These are phyloP conservation scores for Mycena haematopus DNA, from an alignment of 768 basidiomycete genomes.

Conservation along the genomic window DNA sequence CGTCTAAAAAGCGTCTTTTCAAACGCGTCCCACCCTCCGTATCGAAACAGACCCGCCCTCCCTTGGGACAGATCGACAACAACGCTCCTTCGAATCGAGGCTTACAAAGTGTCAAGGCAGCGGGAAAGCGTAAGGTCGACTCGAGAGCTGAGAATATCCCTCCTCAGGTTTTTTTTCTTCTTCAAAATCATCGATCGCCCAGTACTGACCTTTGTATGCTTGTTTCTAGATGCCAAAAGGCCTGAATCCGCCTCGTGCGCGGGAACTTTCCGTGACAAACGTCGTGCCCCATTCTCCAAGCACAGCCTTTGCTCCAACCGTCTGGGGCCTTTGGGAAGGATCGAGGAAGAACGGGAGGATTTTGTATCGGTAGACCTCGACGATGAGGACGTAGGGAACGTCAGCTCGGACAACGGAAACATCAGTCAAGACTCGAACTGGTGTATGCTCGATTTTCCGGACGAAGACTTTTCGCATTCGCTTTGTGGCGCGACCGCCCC, in stretches of 20 bases:
- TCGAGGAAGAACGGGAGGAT: conserved; percentile 30
- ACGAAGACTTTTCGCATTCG: conserved; percentile 20
- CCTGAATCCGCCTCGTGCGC: conserved; percentile 2
- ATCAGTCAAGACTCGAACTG: conserved; percentile 23
- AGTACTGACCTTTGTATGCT: background rate
- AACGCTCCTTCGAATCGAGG: conserved; percentile 10
- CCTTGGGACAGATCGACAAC: conserved; percentile 23
- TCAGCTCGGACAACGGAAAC: background rate
- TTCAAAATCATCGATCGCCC: background rate
- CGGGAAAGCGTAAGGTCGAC: conserved; percentile 10
- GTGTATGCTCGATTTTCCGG: conserved; percentile 22
- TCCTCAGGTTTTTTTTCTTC: conserved; percentile 2
- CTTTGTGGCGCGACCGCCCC: conserved; percentile 12
- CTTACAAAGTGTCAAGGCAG: conserved; percentile 5
- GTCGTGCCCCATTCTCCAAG: conserved; percentile 31
- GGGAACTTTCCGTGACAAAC: conserved; percentile 22
- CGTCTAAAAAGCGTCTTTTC: conserved; percentile 21
- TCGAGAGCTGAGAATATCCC: conserved; percentile 13
- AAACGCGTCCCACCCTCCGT: conserved; percentile 13
- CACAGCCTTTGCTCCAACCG: conserved; percentile 28
- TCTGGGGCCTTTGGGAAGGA: conserved; percentile 29
- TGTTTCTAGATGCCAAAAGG: conserved; percentile 1
- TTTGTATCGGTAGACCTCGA: background rate
- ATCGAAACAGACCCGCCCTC: conserved; percentile 22
- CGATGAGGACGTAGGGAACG: background rate